A percentile compares a stretch with the other conserved stretches of the same genome.
Conservation (phyloP, 192 early-diverging fungal species). For the Thamnidium elegans region DNA sequence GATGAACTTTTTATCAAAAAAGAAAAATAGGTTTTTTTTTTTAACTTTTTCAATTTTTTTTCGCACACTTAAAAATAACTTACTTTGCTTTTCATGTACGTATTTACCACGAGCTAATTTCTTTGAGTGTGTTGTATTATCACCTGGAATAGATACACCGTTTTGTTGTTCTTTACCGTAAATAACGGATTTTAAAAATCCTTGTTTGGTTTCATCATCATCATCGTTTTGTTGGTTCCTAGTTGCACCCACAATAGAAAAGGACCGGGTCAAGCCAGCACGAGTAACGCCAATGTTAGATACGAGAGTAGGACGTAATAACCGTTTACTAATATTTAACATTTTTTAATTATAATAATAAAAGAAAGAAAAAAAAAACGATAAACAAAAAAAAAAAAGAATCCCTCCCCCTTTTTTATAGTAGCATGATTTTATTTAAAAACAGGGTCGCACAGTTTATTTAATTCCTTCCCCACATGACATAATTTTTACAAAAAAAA, state of each 20-base stretch:
- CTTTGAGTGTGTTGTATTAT: slow-evolving; percentile 67
- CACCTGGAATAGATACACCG: background rate
- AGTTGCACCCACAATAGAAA: background rate
- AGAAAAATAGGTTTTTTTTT: background rate
- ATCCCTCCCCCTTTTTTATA: background rate
- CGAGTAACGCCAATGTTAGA: background rate
- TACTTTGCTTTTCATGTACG: slow-evolving; percentile 84
- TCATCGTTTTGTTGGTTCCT: background rate
- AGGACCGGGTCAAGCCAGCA: background rate
- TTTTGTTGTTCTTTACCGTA: slow-evolving; percentile 2
- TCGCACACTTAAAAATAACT: slow-evolving; percentile 19
- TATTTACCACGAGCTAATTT: slow-evolving; percentile 82
- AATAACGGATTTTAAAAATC: background rate
- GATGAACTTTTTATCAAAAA: slow-evolving; percentile 55
- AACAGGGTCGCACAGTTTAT: background rate
- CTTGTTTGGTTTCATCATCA: slow-evolving; percentile 8
- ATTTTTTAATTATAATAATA: background rate
- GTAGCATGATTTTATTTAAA: background rate
- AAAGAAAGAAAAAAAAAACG: slow-evolving; percentile 1
- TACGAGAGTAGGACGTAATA: background rate
- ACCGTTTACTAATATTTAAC: background rate
- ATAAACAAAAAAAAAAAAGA: background rate
- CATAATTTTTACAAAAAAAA: background rate
- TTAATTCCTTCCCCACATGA: slow-evolving; percentile 4
- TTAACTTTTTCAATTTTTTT: background rate